phyloP scores from a whole-genome alignment of 1,284 basidiomycete species.

The Grifola frondosa region DNA sequence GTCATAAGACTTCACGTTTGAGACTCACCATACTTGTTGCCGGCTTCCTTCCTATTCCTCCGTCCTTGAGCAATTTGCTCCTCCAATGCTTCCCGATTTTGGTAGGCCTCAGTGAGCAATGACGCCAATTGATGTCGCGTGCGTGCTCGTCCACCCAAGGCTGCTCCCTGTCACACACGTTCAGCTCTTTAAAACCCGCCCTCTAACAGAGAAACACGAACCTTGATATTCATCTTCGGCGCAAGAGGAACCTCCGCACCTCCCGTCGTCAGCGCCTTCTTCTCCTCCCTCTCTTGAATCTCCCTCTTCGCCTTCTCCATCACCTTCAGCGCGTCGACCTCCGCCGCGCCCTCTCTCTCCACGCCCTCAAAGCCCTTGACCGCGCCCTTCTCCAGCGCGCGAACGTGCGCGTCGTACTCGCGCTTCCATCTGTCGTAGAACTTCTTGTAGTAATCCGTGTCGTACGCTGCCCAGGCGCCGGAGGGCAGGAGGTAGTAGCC shows the following conservation, averaged over 20 bases:
- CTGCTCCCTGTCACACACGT: conserved; percentile 52
- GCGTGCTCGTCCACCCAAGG: conserved; percentile 64
- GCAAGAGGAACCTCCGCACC: conserved; percentile 50
- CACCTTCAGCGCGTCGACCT: conserved; percentile 68
- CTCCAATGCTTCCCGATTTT: conserved; percentile 75
- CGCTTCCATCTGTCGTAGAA: conserved; percentile 72
- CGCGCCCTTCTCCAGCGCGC: conserved; percentile 64
- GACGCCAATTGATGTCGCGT: conserved; percentile 76
- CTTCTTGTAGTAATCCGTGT: conserved; percentile 70
- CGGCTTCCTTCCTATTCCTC: conserved; percentile 80
- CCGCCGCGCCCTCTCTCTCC: conserved; percentile 50
- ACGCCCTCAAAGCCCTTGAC: conserved; percentile 66
- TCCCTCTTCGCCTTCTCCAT: conserved; percentile 73
- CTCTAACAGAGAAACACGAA: conserved; percentile 30
- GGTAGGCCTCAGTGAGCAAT: conserved; percentile 72
- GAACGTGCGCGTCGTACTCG: conserved; percentile 69
- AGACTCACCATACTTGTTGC: conserved; percentile 77
- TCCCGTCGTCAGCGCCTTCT: conserved; percentile 66
- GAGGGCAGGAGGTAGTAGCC: conserved; percentile 87
- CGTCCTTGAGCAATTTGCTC: conserved; percentile 77
- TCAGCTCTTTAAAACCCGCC: not conserved
- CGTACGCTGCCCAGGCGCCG: conserved; percentile 78
- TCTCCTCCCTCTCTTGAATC: conserved; percentile 68
- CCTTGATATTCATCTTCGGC: conserved; percentile 76
- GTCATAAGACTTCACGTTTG: too few species aligned